Evolutionary conservation across 2,329 filamentous ascomycete species (phyloP).

Genomic region (Claviceps cyperi): DNA sequence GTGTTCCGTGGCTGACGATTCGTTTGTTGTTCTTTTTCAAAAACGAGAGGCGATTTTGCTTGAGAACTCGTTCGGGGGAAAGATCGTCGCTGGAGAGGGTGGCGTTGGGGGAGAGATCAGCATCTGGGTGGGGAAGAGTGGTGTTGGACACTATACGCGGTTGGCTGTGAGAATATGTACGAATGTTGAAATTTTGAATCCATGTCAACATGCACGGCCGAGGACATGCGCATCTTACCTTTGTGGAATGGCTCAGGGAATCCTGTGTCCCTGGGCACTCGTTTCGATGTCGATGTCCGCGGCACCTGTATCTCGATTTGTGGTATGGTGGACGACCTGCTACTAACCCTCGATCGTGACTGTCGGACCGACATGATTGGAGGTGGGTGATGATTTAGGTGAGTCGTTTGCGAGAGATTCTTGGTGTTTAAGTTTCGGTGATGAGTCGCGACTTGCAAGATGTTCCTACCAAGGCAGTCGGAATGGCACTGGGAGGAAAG

Average conservation of each 20-base stretch:
- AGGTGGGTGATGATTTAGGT: neutral
- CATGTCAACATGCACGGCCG: neutral
- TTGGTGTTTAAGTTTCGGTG: neutral
- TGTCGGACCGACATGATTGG: constrained; percentile 3
- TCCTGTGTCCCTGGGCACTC: constrained; percentile 28
- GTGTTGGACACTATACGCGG: constrained; percentile 35
- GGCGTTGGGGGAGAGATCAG: constrained; percentile 41
- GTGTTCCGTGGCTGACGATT: constrained; percentile 31
- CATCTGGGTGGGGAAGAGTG: constrained; percentile 46
- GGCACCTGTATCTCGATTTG: constrained; percentile 16
- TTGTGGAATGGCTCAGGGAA: constrained; percentile 37
- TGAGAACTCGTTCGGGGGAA: constrained; percentile 25
- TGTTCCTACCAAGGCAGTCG: neutral
- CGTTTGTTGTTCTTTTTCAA: constrained; percentile 31
- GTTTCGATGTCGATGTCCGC: constrained; percentile 11
- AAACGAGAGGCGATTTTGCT: constrained; percentile 31
- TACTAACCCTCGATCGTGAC: constrained; percentile 1
- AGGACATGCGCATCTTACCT: constrained; percentile 19
- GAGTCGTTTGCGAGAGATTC: neutral
- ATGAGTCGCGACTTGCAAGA: neutral
- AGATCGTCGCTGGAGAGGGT: constrained; percentile 41
- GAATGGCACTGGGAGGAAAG: neutral
- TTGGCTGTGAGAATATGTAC: neutral
- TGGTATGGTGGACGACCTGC: constrained; percentile 5
- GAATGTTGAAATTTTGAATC: no score